Conservation (phyloP, 805 yeast genomes). For the Pichia kluyveri region DNA sequence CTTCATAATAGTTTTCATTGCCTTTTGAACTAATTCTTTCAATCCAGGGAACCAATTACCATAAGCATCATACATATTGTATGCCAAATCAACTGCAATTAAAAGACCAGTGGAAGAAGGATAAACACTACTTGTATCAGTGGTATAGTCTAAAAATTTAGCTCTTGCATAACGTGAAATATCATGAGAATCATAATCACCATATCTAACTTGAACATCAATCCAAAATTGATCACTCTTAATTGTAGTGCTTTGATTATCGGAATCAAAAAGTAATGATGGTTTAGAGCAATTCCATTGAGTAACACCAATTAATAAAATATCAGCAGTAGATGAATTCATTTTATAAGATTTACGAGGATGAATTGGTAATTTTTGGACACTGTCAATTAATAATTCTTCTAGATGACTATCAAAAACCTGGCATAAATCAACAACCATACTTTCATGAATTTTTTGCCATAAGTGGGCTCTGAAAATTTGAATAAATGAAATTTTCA, state of each 20-base stretch:
- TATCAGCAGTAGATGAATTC: constrained; percentile 94
- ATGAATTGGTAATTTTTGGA: constrained; percentile 86
- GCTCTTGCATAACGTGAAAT: constrained; percentile 90
- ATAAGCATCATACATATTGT: constrained; percentile 91
- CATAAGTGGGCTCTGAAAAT: constrained; percentile 96
- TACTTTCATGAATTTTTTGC: constrained; percentile 97
- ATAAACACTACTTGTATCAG: constrained; percentile 75
- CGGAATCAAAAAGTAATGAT: constrained; percentile 62
- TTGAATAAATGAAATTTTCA: constrained; percentile 90
- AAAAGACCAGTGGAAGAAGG: constrained; percentile 92
- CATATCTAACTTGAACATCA: constrained; percentile 90
- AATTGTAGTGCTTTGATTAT: constrained; percentile 53
- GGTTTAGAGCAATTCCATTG: constrained; percentile 83
- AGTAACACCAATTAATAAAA: constrained; percentile 62
- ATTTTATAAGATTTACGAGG: constrained; percentile 96
- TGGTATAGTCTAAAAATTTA: constrained; percentile 85
- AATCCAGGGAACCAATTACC: constrained; percentile 98
- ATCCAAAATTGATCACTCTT: constrained; percentile 76
- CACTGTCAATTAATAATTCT: constrained; percentile 71
- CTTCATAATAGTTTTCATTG: constrained; percentile 90
- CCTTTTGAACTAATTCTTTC: constrained; percentile 81
- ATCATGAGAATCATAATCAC: constrained; percentile 97
- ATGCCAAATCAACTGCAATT: constrained; percentile 87
- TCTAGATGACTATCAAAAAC: constrained; percentile 84
- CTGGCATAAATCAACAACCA: constrained; percentile 89